Percentiles rank a stretch among this genome's conserved stretches.
phyloP scores from a whole-genome alignment of 108 stramenopile species.

The Thalassiosira profunda region DNA sequence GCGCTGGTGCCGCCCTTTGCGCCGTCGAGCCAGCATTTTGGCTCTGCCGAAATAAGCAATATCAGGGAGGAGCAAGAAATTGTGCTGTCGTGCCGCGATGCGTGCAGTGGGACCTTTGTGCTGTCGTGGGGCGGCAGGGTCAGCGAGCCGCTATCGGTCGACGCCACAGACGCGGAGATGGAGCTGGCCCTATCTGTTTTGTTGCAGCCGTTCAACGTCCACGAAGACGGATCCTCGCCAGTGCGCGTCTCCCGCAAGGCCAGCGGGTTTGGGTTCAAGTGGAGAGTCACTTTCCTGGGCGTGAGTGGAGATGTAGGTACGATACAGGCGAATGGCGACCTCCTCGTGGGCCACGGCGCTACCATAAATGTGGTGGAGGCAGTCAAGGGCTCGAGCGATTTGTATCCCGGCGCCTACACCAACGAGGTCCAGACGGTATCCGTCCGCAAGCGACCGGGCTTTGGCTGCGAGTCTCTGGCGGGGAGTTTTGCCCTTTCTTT shows the following conservation, averaged over 20 bases:
- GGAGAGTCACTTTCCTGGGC: slow-evolving; percentile 73
- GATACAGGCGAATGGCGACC: slow-evolving; percentile 57
- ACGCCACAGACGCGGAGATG: slow-evolving; percentile 4
- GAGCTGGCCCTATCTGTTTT: no score
- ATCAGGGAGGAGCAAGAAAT: slow-evolving; percentile 80
- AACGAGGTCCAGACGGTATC: slow-evolving; percentile 80
- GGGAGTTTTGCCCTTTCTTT: slow-evolving; percentile 79
- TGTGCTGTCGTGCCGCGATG: slow-evolving; percentile 30
- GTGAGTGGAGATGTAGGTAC: slow-evolving; percentile 73
- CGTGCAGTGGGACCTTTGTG: slow-evolving; percentile 71
- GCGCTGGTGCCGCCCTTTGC: slow-evolving; percentile 44
- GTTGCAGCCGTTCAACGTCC: no score
- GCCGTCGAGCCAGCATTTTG: slow-evolving; percentile 50
- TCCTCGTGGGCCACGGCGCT: slow-evolving; percentile 72
- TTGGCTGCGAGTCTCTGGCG: slow-evolving; percentile 36
- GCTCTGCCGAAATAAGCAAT: slow-evolving; percentile 54
- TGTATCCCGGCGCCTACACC: slow-evolving; percentile 82
- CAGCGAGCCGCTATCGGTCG: slow-evolving; percentile 24
- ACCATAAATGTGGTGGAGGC: slow-evolving; percentile 57
- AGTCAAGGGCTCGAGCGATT: slow-evolving; percentile 65
- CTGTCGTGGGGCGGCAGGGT: slow-evolving; percentile 76
- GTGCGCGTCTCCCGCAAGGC: slow-evolving; percentile 39
- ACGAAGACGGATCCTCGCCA: no score
- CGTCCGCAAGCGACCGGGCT: slow-evolving; percentile 36
- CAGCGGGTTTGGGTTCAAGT: slow-evolving; percentile 78